Base-by-base conservation (phyloP, 2,329 filamentous ascomycete species). In the Beauveria pseudobassiana region DNA sequence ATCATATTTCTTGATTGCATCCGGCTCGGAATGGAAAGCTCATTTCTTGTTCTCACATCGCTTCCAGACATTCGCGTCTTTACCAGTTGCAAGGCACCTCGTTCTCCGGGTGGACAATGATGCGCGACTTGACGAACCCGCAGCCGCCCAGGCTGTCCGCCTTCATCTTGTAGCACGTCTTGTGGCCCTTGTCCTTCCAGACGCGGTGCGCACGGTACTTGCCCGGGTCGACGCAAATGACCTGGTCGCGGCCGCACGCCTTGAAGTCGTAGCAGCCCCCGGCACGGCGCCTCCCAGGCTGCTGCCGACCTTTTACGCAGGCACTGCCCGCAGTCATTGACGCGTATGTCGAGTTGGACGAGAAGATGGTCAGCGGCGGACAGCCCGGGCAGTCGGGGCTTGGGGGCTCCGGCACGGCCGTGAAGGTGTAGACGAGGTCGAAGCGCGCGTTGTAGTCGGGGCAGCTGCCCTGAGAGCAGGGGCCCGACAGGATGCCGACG, bases 141-240 rank as follows among this genome's bases (percentile, higher is more conserved):
- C 63, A 64, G 14, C 26, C 40, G 18, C 63, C 63, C 1, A 64
- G 45, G 7, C 1, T n/a, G 22, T 48, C 51, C 3, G 3, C 46
- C 40, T 24, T 43, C 53, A 64, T 62, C 5, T 43, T 42, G 57
- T 64, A 64, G 52, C 63, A 64, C 22, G 43, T 64, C 51, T 64
- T 64, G 48, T 48, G 30, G 24, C 48, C 48, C 3, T 54, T 60
- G 52, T 62, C 63, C 61, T 61, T 63, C 61, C 61, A 64, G 30
- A 64, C 52, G 51, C 61, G 63, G 30, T 64, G 63, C 30, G 63
- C 63, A 8, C 63, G 61, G 30, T 14, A 7, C 9, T 59, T 63
- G 57, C 42, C 52, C 20, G 56, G 46, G 53, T 64, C 63, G 8
- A 64, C 63, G 45, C 63, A 64, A 28, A 64, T 64, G 38, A 14